Percentiles rank a stretch among this genome's conserved stretches.
Evolutionary conservation across 2,329 filamentous ascomycete genomes (phyloP).

Genomic region (Didymella arachidicola): DNA sequence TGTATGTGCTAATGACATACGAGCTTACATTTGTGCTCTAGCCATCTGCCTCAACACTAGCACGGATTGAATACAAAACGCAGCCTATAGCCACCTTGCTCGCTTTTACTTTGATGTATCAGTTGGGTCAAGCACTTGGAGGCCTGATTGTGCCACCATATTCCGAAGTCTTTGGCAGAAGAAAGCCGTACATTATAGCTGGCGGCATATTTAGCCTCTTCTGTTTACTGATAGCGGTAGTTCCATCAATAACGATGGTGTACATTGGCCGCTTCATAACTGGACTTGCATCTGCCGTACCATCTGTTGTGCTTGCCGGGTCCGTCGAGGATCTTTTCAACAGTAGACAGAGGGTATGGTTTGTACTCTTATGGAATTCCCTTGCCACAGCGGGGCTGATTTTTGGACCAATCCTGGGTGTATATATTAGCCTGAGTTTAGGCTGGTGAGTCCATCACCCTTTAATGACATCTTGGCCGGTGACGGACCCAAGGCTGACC

Average conservation of each 20-base stretch:
- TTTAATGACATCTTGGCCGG: not conserved
- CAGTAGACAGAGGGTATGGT: not conserved
- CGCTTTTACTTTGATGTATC: constrained; percentile 12
- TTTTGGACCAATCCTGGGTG: constrained; percentile 1
- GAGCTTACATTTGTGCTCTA: constrained; percentile 1
- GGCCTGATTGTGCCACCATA: constrained; percentile 2
- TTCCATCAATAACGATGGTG: constrained; percentile 1
- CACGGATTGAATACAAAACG: constrained; percentile 1
- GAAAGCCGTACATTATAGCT: constrained; percentile 7
- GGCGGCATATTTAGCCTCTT: constrained; percentile 2
- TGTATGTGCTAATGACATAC: not conserved
- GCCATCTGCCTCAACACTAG: constrained; percentile 2
- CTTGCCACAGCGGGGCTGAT: not conserved
- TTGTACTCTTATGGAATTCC: constrained; percentile 3
- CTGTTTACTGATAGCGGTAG: constrained; percentile 2
- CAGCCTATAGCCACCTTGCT: constrained; percentile 1
- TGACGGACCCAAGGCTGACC: not conserved
- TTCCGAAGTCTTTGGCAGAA: constrained; percentile 11
- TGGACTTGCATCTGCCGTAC: constrained; percentile 5
- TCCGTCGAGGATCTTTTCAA: not conserved
- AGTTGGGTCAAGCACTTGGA: not conserved
- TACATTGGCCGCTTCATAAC: constrained; percentile 3
- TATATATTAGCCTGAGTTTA: not conserved
- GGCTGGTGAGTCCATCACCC: constrained; percentile 5
- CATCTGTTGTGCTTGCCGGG: constrained; percentile 6